These are phyloP conservation scores for Phyllostachys edulis DNA, from an alignment of 176 grass and related monocot genomes.

Conservation along the genomic window DNA sequence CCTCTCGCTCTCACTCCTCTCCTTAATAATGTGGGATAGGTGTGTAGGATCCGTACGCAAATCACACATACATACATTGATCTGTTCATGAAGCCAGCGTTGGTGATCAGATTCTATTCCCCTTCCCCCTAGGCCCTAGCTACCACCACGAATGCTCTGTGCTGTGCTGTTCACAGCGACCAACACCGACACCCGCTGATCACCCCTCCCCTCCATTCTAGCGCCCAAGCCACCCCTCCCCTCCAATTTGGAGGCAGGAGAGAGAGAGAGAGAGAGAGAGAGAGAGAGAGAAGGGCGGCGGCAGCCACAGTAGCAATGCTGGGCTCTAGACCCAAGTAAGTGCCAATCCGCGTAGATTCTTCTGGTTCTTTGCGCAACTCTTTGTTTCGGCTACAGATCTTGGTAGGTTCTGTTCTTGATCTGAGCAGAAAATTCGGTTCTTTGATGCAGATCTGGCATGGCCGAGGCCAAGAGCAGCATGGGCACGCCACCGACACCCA, in stretches of 20 bases:
- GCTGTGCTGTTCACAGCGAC: background rate
- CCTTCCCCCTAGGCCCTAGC: constrained; percentile 19
- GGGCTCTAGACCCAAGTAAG: constrained; percentile 49
- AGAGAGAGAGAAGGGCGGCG: background rate
- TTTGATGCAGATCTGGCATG: constrained; percentile 53
- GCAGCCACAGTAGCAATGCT: constrained; percentile 35
- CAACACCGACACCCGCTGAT: constrained; percentile 44
- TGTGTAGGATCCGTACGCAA: constrained; percentile 3
- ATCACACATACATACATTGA: background rate
- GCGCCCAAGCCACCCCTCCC: background rate
- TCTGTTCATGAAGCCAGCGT: constrained; percentile 5
- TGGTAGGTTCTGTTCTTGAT: background rate
- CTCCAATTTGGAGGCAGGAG: background rate
- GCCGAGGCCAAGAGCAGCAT: constrained; percentile 49
- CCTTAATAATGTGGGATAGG: constrained; percentile 3
- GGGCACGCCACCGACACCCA: constrained; percentile 61
- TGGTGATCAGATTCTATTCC: constrained; percentile 39
- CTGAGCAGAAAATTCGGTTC: background rate
- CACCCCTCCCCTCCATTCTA: constrained; percentile 8
- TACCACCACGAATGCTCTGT: background rate
- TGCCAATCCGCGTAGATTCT: background rate
- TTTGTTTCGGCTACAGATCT: constrained; percentile 2
- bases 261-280: too few relatives aligned
- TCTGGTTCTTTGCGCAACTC: background rate
- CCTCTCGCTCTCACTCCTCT: background rate